Evolutionary conservation across 176 grass and related monocot genomes (phyloP).

Genomic region (Chloris gayana): DNA sequence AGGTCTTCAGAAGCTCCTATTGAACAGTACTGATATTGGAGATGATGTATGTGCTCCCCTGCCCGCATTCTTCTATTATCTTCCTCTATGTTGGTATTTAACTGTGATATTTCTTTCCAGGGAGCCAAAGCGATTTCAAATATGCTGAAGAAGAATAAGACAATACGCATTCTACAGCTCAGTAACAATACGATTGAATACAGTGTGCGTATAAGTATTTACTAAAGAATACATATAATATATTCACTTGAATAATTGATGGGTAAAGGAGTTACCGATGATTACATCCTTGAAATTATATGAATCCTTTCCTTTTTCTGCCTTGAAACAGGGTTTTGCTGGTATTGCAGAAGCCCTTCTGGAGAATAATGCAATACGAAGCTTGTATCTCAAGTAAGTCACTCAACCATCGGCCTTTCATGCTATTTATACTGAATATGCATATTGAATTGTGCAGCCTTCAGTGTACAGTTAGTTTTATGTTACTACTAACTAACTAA

Average conservation of each 20-base stretch:
- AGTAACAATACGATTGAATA: slow-evolving; percentile 96
- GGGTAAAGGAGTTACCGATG: slow-evolving; percentile 2
- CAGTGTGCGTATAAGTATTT: slow-evolving; percentile 59
- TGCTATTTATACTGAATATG: slow-evolving; percentile 18
- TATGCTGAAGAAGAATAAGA: slow-evolving; percentile 89
- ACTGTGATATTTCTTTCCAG: slow-evolving; percentile 49
- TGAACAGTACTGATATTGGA: slow-evolving; percentile 88
- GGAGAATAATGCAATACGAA: slow-evolving; percentile 82
- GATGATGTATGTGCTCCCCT: slow-evolving; percentile 62
- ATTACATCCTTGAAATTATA: slow-evolving; percentile 29
- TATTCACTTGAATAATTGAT: slow-evolving; percentile 26
- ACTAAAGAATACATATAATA: slow-evolving; percentile 10
- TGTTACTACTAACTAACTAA: slow-evolving; percentile 37
- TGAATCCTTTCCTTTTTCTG: slow-evolving; percentile 16
- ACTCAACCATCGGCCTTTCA: slow-evolving; percentile 28
- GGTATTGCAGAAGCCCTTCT: slow-evolving; percentile 93
- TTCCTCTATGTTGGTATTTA: slow-evolving; percentile 13
- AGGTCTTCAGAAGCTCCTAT: slow-evolving; percentile 90
- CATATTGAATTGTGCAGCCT: slow-evolving; percentile 22
- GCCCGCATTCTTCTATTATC: neutral
- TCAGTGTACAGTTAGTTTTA: slow-evolving; percentile 23
- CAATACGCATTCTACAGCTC: slow-evolving; percentile 77
- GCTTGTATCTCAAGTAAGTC: slow-evolving; percentile 95
- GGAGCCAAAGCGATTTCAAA: slow-evolving; percentile 85
- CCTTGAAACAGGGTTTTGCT: slow-evolving; percentile 79